Conservation (phyloP, 352 stramenopile species). For the Globisporangium viniferum region DNA sequence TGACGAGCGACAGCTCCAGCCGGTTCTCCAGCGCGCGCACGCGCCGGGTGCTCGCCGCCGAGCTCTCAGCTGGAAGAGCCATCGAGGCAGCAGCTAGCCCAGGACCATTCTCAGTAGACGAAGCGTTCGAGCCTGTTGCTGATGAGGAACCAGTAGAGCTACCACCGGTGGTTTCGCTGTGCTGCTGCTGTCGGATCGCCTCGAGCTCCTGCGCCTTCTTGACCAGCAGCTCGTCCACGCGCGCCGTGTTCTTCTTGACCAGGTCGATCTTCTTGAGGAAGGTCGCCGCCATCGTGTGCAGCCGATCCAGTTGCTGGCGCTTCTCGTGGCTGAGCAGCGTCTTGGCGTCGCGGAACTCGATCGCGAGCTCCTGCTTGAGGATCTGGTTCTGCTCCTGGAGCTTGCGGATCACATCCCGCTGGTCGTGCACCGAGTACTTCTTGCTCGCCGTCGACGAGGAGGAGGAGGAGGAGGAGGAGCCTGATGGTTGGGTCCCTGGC, state of each 20-base stretch:
- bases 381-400: constrained; percentile 74
- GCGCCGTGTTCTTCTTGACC: constrained; percentile 36
- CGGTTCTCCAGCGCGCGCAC: constrained; percentile 67
- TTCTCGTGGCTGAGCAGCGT: constrained; percentile 54
- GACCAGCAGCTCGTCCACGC: constrained; percentile 44
- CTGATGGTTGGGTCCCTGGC: neutral
- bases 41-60: constrained; percentile 40
- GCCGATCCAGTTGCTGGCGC: constrained; percentile 44
- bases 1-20: constrained; percentile 69
- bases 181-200: constrained; percentile 33
- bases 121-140: neutral
- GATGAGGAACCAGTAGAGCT: constrained; percentile 5
- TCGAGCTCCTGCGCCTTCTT: constrained; percentile 50
- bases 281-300: constrained; percentile 45
- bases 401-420: constrained; percentile 67
- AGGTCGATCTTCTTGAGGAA: constrained; percentile 53
- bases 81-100: neutral
- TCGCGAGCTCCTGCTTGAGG: constrained; percentile 69
- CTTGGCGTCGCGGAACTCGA: constrained; percentile 57
- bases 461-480: no score
- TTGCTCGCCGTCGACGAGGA: constrained; percentile 5
- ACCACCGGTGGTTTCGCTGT: constrained; percentile 5
- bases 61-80: constrained; percentile 26
- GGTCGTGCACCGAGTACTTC: constrained; percentile 64
- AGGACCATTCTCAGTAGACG: constrained; percentile 9